Base-by-base conservation (phyloP, 2,329 filamentous ascomycete genomes). In the Chaetomiaceae sp. region DNA sequence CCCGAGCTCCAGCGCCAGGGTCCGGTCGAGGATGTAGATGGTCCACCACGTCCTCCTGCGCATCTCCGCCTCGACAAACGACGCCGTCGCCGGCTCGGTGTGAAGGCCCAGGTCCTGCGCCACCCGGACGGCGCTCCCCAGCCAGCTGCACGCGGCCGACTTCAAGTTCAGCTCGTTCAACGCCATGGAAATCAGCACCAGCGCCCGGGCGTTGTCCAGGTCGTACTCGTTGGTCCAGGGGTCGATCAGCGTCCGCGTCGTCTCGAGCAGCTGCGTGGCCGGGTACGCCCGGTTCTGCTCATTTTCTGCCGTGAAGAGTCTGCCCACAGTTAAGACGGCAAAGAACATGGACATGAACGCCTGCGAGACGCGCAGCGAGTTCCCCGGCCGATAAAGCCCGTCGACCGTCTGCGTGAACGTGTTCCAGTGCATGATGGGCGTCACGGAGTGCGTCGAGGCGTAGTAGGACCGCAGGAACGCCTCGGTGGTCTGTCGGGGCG, bases 21-120 rank as follows among this genome's bases (percentile, higher is more conserved):
- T 78, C 55, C 90, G 82, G 70, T 99, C 93, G 71, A 91, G 83
- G 39, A 89, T 82, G 68, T 97, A 97, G 50, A 96, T 81, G 13
- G 88, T 83, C 90, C 93, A 99, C 92, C 92, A 99, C 2, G 93
- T 81, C 49, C 91, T 79, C 54, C 87, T 82, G 48, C 91, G 82
- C 82, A 92, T 90, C 68, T 97, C 92, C 10, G 81, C 81, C 61
- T 96, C 90, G 13, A 95, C 73, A 1, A 83, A 76, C 2, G 86
- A 78, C 77, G 85, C 89, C 0, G 83, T 77, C 0, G 85, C 85
- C 1, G 81, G 80, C 61, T 95, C 88, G 6, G 80, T 73, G 62
- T 96, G 85, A 9, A 97, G 73, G 0, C 88, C 88, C 40, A 96
- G 75, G 58, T 93, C 87, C 65, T 97, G 92, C 0, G 86, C 87